Conservation (phyloP, 768 basidiomycete species). For the Hygrocybe coccinea region DNA sequence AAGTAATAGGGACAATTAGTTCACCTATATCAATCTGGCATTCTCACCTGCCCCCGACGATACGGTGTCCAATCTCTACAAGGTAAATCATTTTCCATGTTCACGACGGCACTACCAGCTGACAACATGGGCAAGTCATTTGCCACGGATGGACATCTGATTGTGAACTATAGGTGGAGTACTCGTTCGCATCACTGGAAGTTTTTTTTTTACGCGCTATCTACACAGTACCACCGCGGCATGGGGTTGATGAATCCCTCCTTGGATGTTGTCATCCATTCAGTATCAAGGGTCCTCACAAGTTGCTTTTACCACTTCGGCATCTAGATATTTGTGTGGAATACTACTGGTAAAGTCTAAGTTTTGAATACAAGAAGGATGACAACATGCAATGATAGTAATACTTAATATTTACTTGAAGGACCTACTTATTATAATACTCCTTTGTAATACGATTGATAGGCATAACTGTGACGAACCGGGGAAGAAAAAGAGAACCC, state of each 20-base stretch:
- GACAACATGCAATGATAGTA: too few species aligned
- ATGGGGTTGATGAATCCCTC: constrained; percentile 32
- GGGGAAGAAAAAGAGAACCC: too few species aligned
- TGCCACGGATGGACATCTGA: constrained; percentile 81
- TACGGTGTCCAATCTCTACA: constrained; percentile 71
- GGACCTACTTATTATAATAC: too few species aligned
- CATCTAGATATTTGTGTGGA: too few species aligned
- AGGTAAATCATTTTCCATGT: constrained; percentile 35
- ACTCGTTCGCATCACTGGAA: not conserved
- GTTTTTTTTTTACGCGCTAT: not conserved
- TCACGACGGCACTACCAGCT: not conserved
- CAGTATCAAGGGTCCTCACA: too few species aligned
- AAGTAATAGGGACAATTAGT: constrained; percentile 42
- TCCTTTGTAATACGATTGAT: too few species aligned
- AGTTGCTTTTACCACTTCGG: too few species aligned
- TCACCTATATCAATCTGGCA: constrained; percentile 62
- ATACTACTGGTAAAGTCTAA: too few species aligned
- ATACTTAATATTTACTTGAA: too few species aligned
- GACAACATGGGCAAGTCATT: constrained; percentile 53
- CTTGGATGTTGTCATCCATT: too few species aligned
- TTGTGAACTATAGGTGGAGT: constrained; percentile 81
- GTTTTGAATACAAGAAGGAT: too few species aligned
- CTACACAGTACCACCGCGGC: constrained; percentile 42
- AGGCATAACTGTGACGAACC: too few species aligned
- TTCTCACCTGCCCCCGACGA: constrained; percentile 84